Base-by-base conservation (phyloP, 805 yeast species). In the Maudiozyma bulderi region DNA sequence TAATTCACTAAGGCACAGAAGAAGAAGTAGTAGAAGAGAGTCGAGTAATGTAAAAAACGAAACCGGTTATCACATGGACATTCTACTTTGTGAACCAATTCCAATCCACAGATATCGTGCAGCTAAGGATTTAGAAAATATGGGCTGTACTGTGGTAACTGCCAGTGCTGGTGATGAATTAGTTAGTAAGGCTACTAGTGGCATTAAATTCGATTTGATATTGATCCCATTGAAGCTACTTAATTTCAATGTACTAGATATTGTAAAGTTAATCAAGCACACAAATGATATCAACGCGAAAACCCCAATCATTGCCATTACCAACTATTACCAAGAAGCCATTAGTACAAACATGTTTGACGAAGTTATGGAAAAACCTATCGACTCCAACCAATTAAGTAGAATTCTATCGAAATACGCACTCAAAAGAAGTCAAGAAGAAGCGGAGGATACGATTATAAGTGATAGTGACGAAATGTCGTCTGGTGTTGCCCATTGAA, bases 51-150 rank as follows among this genome's bases (percentile, higher is more conserved):
- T 52, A 31, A 43, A 15, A 1, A 41, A 30, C 5, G 60, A 54
- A 13, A 47, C 61, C n/a, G 50, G 56, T 5, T 60, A 56, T 43
- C 56, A 61, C 37, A 64, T 85, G 55, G 90, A 86, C 61, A 81
- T 89, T 5, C 69, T 91, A 43, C 71, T 88, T 11, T 89, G 96
- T 65, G 96, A 88, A 58, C 88, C 93, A 2, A 86, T 86, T 51
- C 93, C 96, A 0, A 84, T 84, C 49, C 82, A 86, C 55, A 68
- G 95, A 45, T 86, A 78, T 58, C 73, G 86, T 11, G 75, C 83
- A 30, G 75, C 80, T 41, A 77, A 75, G 50, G 73, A 82, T 52
- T 69, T 91, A 50, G 86, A 80, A 51, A 73, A 74, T 47, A 61
- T 81, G 28, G 95, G 95, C 0, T 88, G 95, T 67, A 79, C 82